phyloP scores from a whole-genome alignment of 768 basidiomycete species.

The Termitomyces sp. region DNA sequence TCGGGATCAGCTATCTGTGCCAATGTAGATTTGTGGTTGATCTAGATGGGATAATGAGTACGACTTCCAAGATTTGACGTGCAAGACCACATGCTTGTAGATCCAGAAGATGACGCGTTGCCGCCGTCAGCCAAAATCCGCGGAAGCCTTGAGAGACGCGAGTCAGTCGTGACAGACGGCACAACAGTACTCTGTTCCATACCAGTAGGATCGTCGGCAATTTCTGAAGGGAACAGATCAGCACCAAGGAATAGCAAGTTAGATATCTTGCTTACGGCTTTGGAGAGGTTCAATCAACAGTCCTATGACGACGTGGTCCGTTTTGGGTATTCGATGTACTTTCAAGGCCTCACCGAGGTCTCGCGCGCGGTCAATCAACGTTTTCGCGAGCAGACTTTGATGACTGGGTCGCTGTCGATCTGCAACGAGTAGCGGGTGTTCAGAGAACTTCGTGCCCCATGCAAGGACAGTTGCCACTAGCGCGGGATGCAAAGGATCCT shows the following conservation, averaged over 20 bases:
- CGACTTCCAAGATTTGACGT: constrained; percentile 1
- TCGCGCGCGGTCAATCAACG: constrained; percentile 75
- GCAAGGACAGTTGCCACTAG: constrained; percentile 85
- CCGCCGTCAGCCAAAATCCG: constrained; percentile 79
- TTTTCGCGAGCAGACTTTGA: constrained; percentile 75
- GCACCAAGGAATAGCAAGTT: constrained; percentile 7
- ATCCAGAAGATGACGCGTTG: constrained; percentile 75
- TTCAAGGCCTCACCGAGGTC: constrained; percentile 86
- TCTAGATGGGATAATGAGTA: constrained; percentile 37
- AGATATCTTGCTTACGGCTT: constrained; percentile 65
- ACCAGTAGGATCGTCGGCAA: constrained; percentile 71
- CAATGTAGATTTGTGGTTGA: constrained; percentile 82
- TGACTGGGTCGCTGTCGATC: constrained; percentile 70
- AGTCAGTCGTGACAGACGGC: neutral
- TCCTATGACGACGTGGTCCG: constrained; percentile 80
- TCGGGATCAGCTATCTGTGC: constrained; percentile 70
- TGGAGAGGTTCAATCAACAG: constrained; percentile 82
- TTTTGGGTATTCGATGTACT: constrained; percentile 74
- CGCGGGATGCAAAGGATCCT: constrained; percentile 59
- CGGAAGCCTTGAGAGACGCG: constrained; percentile 56
- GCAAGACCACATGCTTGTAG: constrained; percentile 50
- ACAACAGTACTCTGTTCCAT: constrained; percentile 16
- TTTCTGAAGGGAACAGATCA: constrained; percentile 43
- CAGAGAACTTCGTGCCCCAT: constrained; percentile 93
- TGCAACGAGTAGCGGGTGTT: constrained; percentile 77